These are phyloP conservation scores for Diaporthe caulivora DNA, from an alignment of 2,329 filamentous ascomycete species.

Conservation along the genomic window DNA sequence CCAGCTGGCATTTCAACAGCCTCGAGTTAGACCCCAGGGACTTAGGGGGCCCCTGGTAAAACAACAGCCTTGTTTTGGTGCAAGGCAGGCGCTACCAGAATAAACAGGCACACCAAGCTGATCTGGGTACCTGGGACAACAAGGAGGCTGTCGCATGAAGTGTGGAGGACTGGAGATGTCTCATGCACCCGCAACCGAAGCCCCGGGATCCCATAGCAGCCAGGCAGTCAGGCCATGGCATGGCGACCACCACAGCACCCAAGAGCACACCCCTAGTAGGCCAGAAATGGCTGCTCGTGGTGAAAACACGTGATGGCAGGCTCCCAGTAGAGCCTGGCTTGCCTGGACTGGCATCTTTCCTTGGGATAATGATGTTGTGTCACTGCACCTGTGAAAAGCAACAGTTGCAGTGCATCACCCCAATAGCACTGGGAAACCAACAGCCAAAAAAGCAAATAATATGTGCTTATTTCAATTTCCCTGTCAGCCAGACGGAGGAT, in stretches of 20 bases:
- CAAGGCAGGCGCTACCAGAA: slow-evolving; percentile 9
- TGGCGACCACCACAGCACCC: neutral
- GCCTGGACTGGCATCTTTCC: slow-evolving; percentile 21
- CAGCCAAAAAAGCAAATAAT: neutral
- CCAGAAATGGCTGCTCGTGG: neutral
- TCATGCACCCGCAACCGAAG: slow-evolving; percentile 25
- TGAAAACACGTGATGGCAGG: neutral
- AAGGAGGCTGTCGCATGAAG: slow-evolving; percentile 25
- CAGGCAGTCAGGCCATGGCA: slow-evolving; percentile 16
- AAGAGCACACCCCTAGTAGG: neutral
- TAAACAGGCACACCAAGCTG: slow-evolving; percentile 9
- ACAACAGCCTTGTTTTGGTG: slow-evolving; percentile 28
- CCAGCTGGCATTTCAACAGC: too few species aligned
- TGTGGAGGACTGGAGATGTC: slow-evolving; percentile 7
- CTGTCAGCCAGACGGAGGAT: neutral
- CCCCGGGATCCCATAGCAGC: slow-evolving; percentile 22
- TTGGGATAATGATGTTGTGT: slow-evolving; percentile 30
- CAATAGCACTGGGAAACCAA: neutral
- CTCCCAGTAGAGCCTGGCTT: slow-evolving; percentile 6
- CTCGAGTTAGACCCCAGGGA: neutral
- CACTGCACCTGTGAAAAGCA: slow-evolving; percentile 26
- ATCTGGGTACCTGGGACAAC: slow-evolving; percentile 10
- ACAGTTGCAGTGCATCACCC: slow-evolving; percentile 34
- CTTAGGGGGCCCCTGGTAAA: slow-evolving; percentile 15
- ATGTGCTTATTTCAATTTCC: neutral